Conservation (phyloP, 495 filamentous ascomycete species). For the Penicillium pulvis region DNA sequence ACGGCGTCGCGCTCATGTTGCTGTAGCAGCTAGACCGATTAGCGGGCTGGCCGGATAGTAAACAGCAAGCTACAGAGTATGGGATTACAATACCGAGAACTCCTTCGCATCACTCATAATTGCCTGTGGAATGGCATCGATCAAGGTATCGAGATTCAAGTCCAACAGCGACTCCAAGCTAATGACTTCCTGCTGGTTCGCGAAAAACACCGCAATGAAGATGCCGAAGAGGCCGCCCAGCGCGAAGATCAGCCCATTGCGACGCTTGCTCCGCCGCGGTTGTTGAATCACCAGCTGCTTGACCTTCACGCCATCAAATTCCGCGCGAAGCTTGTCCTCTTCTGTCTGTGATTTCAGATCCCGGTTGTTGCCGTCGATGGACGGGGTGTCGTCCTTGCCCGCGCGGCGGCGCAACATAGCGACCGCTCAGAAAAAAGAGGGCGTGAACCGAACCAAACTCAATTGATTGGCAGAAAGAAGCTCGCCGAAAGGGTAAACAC, state of each 20-base stretch:
- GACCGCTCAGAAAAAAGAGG: slow-evolving; percentile 19
- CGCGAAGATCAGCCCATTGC: slow-evolving; percentile 76
- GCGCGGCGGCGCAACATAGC: slow-evolving; percentile 47
- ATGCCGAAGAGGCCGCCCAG: slow-evolving; percentile 85
- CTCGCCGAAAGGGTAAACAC: slow-evolving; percentile 1
- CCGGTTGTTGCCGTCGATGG: slow-evolving; percentile 15
- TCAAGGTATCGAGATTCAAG: slow-evolving; percentile 77
- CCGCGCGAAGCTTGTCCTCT: slow-evolving; percentile 28
- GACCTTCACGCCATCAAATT: slow-evolving; percentile 28
- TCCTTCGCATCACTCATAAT: slow-evolving; percentile 82
- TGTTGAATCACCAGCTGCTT: slow-evolving; percentile 52
- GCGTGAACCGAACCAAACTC: background rate
- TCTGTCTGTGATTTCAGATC: slow-evolving; percentile 17
- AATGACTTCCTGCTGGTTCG: slow-evolving; percentile 79
- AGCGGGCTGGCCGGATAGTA: slow-evolving; percentile 7
- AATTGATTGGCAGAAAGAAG: slow-evolving; percentile 10
- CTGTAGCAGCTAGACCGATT: slow-evolving; percentile 36
- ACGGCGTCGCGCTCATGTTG: slow-evolving; percentile 84
- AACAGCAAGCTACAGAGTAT: background rate
- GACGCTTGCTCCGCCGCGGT: slow-evolving; percentile 58
- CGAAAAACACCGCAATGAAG: slow-evolving; percentile 79
- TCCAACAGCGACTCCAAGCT: slow-evolving; percentile 78
- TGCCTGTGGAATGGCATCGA: slow-evolving; percentile 81
- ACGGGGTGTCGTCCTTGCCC: slow-evolving; percentile 36
- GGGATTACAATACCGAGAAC: slow-evolving; percentile 60